Evolutionary conservation across 768 basidiomycete species (phyloP).

Genomic region (Trametes sanguinea): DNA sequence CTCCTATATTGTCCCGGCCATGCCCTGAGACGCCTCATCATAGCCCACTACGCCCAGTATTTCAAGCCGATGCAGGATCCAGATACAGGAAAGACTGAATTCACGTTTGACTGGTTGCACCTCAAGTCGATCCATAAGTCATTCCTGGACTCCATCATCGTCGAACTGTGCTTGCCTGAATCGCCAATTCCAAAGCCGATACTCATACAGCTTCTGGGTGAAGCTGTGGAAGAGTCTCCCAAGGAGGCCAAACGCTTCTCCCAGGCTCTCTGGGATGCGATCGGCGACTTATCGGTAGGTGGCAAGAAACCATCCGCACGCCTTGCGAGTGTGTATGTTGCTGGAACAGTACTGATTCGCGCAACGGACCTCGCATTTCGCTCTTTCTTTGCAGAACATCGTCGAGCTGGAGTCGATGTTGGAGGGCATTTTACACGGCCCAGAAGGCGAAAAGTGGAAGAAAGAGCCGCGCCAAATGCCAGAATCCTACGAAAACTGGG

Average conservation of each 20-base stretch:
- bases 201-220: conserved; percentile 65
- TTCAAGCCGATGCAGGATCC: conserved; percentile 52
- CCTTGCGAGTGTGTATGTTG: too few relatives aligned
- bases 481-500: conserved; percentile 63
- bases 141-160: conserved; percentile 80
- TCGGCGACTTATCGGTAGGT: conserved; percentile 77
- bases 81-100: conserved; percentile 49
- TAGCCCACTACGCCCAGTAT: conserved; percentile 73
- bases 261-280: conserved; percentile 76
- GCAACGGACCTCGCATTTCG: background rate
- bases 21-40: background rate
- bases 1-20: background rate
- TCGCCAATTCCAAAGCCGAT: conserved; percentile 67
- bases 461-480: conserved; percentile 53
- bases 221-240: conserved; percentile 73
- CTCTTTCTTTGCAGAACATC: conserved; percentile 45
- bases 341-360: background rate
- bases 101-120: conserved; percentile 65
- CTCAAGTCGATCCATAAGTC: conserved; percentile 69
- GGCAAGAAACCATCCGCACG: background rate
- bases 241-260: conserved; percentile 75
- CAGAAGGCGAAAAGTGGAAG: conserved; percentile 57
- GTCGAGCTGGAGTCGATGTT: conserved; percentile 68
- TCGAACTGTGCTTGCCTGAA: conserved; percentile 78
- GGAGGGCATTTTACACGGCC: conserved; percentile 59